Conservation (phyloP, 306 rosid genomes). For the Sindora glabra region DNA sequence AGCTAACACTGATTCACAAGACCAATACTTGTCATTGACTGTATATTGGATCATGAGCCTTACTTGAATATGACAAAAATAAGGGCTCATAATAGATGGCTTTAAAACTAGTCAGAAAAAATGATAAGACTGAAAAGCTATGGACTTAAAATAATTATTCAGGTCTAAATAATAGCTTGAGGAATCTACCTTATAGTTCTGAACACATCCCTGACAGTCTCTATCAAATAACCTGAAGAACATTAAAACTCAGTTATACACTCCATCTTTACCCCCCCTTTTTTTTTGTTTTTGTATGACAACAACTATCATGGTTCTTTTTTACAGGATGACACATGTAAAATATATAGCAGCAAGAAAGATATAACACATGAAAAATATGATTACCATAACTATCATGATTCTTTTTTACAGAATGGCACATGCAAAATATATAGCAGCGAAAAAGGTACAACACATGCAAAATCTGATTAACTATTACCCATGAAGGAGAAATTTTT, state of each 20-base stretch:
- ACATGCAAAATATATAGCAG: not conserved
- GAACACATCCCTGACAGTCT: constrained; percentile 38
- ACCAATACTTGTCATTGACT: constrained; percentile 1
- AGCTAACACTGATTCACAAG: constrained; percentile 48
- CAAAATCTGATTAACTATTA: not conserved
- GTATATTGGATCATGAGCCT: not conserved
- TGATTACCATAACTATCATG: too few relatives aligned
- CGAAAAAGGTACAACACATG: not conserved
- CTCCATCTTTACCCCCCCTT: constrained; percentile 4
- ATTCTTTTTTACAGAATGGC: too few relatives aligned
- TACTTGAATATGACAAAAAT: constrained; percentile 1
- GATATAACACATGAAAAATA: too few relatives aligned
- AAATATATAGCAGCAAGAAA: constrained; percentile 1
- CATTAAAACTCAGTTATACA: constrained; percentile 9
- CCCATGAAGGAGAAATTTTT: too few relatives aligned
- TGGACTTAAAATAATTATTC: constrained; percentile 2
- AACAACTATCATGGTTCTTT: not conserved
- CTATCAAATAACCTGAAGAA: constrained; percentile 71
- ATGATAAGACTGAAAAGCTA: not conserved
- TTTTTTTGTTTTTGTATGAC: not conserved
- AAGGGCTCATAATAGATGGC: constrained; percentile 6
- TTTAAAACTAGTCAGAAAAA: not conserved
- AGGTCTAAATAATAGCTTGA: constrained; percentile 10
- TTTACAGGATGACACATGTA: not conserved
- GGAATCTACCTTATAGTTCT: constrained; percentile 55